Evolutionary conservation across 2,329 filamentous ascomycete genomes (phyloP).

Genomic region (Akanthomyces uredinophilus): DNA sequence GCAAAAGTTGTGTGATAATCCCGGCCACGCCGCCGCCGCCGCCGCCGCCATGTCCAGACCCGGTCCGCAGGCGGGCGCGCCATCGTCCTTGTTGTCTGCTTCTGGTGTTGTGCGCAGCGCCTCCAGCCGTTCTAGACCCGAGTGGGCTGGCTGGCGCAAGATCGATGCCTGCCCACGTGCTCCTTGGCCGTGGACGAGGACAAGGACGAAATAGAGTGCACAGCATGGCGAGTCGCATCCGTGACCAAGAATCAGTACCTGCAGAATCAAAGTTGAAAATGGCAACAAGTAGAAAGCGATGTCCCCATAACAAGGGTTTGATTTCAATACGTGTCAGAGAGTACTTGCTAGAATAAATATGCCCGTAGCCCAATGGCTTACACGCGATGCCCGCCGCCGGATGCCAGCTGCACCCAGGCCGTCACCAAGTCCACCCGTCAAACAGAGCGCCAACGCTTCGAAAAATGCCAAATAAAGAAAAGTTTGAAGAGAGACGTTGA

Average conservation of each 20-base stretch:
- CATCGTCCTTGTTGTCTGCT: not conserved
- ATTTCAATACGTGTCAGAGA: not conserved
- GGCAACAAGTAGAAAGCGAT: not conserved
- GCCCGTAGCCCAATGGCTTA: slow-evolving; percentile 4
- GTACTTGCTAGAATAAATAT: not conserved
- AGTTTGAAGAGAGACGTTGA: no score
- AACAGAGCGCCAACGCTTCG: slow-evolving; percentile 16
- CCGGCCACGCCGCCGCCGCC: not conserved
- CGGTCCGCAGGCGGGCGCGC: not conserved
- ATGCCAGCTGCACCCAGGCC: not conserved
- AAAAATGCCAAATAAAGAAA: slow-evolving; percentile 10
- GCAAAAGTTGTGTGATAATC: not conserved
- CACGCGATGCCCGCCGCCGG: not conserved
- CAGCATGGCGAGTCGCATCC: no score
- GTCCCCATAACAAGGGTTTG: not conserved
- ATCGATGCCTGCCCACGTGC: not conserved
- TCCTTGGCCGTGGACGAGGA: not conserved
- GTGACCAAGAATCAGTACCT: no score
- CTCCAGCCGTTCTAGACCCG: not conserved
- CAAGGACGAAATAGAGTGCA: no score
- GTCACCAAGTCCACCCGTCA: slow-evolving; percentile 4
- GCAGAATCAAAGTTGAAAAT: not conserved
- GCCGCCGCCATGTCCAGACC: not conserved
- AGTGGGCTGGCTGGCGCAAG: not conserved
- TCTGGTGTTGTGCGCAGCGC: not conserved